Evolutionary conservation across 139 green algal genomes (phyloP).

Genomic region (Chlamydomonas applanata): DNA sequence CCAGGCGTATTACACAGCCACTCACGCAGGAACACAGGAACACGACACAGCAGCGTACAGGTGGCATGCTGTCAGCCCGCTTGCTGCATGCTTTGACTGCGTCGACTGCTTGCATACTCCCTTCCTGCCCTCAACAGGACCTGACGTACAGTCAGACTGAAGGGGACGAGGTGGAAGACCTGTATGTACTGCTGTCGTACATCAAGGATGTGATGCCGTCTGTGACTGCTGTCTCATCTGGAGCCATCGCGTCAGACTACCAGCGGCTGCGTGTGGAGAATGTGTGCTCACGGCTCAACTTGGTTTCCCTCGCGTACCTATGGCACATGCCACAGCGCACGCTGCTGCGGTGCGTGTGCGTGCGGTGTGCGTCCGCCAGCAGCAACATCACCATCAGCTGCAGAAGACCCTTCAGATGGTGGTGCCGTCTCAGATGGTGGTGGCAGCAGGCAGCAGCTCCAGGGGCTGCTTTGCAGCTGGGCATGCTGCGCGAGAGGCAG

Average conservation of each 20-base stretch:
- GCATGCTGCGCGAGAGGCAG: no score
- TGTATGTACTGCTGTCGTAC: conserved; percentile 71
- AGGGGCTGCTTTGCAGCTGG: no score
- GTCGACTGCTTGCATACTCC: neutral
- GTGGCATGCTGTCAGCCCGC: neutral
- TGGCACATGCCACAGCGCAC: conserved; percentile 84
- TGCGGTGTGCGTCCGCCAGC: no score
- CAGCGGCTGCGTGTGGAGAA: conserved; percentile 93
- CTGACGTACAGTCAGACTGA: conserved; percentile 65
- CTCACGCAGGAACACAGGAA: no score
- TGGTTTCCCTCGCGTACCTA: conserved; percentile 89
- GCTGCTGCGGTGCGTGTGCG: conserved; percentile 62
- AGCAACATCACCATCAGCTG: no score
- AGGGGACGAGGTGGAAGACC: conserved; percentile 93
- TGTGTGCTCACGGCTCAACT: conserved; percentile 76
- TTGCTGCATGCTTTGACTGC: neutral
- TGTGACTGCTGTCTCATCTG: conserved; percentile 75
- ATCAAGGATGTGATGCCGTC: conserved; percentile 46
- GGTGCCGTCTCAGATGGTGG: no score
- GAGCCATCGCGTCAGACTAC: conserved; percentile 96
- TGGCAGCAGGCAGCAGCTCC: no score
- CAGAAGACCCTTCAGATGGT: no score
- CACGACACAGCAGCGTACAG: no score
- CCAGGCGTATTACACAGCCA: no score
- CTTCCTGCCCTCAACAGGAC: conserved; percentile 28